These are phyloP conservation scores for Extremus antarcticus DNA, from an alignment of 495 filamentous ascomycete species.

Conservation along the genomic window DNA sequence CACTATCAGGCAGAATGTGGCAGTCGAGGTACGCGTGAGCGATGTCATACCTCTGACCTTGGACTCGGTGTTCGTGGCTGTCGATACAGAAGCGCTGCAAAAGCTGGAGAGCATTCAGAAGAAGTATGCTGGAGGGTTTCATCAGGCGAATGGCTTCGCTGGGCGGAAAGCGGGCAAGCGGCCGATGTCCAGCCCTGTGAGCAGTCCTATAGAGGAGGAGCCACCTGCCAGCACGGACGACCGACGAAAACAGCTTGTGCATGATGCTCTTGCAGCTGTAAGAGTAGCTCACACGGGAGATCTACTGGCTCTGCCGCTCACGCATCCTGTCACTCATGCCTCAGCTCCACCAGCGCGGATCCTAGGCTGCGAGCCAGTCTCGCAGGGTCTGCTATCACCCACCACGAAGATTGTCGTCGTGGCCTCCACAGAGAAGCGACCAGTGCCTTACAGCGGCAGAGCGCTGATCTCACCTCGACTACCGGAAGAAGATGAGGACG, in stretches of 20 bases:
- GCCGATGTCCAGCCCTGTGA: conserved; percentile 9
- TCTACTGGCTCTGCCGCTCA: conserved; percentile 66
- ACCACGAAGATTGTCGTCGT: conserved; percentile 56
- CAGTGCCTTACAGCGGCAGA: conserved; percentile 39
- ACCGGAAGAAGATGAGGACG: conserved; percentile 61
- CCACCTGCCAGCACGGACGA: conserved; percentile 36
- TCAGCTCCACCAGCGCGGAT: conserved; percentile 62
- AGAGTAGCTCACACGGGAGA: conserved; percentile 76
- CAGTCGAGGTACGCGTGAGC: conserved; percentile 67
- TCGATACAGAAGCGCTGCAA: conserved; percentile 63
- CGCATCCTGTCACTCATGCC: conserved; percentile 83
- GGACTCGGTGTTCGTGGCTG: conserved; percentile 72
- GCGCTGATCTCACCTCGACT: conserved; percentile 27
- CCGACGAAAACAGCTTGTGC: conserved; percentile 63
- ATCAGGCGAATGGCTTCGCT: conserved; percentile 32
- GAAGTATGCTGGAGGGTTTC: conserved; percentile 53
- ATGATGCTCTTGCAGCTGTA: conserved; percentile 56
- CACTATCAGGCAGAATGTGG: conserved; percentile 34
- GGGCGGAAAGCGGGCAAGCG: conserved; percentile 17
- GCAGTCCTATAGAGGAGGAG: not conserved
- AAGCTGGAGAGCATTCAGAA: conserved; percentile 52
- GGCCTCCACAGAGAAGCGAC: conserved; percentile 30
- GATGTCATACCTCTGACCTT: conserved; percentile 71
- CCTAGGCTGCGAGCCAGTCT: conserved; percentile 59
- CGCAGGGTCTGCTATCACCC: conserved; percentile 69